Evolutionary conservation across 139 green algal species (phyloP), one percentile per base, ranked within the genome.

Genomic region (Bryopsis sp.): DNA sequence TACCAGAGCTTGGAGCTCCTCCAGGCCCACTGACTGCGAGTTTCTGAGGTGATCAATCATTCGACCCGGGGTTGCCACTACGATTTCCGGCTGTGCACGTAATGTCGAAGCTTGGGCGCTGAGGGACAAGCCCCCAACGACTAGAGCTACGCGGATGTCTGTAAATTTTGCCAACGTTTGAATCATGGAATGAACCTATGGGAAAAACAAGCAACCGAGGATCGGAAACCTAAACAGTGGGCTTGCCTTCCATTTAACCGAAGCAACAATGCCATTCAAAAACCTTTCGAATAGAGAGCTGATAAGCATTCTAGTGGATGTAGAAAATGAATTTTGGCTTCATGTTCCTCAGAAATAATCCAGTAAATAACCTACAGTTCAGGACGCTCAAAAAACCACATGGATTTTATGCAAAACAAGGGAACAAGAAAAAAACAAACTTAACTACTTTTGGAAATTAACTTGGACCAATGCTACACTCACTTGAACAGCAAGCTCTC

Each of bases 1-100:
- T 60, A 95, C 87, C 36, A 86, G 76, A 75, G 88, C 82, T 22
- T 89, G 81, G 6, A 65, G 8, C 15, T 39, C 26, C 19, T 65
- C 58, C 31, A 65, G n/a, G n/a, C 43, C 58, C 15, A 65, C 39
- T 5, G 58, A 65, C 24, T 7, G 11, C 4, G 58, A 65, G 86
- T 98, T 98, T 48, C 80, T 78, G 58, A 99, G 67, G 80, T 98
- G 94, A 76, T 99, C 94, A 22, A 99, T 92, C 58, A 98, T 62
- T n/a, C 58, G 58, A 65, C 58, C 58, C 24, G 58, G 58, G n/a
- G 58, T 65, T 31, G 58, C 58, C 24, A 65, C 58, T 11, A 65
- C 31, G 58, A 65, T 65, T 22, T 65, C 58, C 26, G 37, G 48
- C 33, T 3, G 35, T 50, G 58, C 72, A 3, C 89, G 67, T 65